Evolutionary conservation across 176 grass and related monocot species (phyloP), one percentile per base, ranked within the genome.

Genomic region (Poa pratensis): DNA sequence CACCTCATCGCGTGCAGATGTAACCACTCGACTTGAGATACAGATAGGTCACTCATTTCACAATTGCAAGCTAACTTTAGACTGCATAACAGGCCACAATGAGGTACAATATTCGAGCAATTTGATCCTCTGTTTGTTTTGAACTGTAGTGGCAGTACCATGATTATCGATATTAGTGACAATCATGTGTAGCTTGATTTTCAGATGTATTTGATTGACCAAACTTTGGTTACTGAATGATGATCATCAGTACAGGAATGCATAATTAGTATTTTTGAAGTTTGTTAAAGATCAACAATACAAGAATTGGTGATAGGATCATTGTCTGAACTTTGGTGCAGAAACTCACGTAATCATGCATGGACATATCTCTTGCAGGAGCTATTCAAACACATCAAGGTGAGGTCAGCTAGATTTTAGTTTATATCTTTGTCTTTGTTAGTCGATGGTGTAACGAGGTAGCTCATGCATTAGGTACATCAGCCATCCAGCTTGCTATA

Each of bases 211-310:
- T 52, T 52, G 16, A 52, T 52, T 52, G 50, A 52, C 16, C 16
- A 18, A 18, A 52, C 50, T 52, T 52, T 52, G 16, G 50, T 52
- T 52, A 52, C 50, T 18, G 50, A 52, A 52, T 52, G 54, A 58
- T 58, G n/a, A 22, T 22, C 19, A 22, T 58, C 22, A 53, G 19
- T 9, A 58, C 9, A 58, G 20, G 7, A 7, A 58, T 22, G 54
- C n/a, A 58, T 58, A 58, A 7, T 22, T 53, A 53, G 51, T 53
- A 53, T 15, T 18, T 13, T 53, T n/a, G 20, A 22, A 58, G 20
- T 58, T 58, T 58, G 54, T 22, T 58, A 58, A n/a, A 58, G 54
- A 58, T 58, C 54, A 58, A n/a, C 53, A 57, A 58, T 58, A 58
- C 54, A 22, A 58, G 54, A 58, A 58, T 8, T n/a, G 20, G 54